A percentile compares a stretch with the other conserved stretches of the same genome.
These are phyloP conservation scores for Cutaneotrichosporon sp. DNA, from an alignment of 1,284 basidiomycete species.

Conservation along the genomic window DNA sequence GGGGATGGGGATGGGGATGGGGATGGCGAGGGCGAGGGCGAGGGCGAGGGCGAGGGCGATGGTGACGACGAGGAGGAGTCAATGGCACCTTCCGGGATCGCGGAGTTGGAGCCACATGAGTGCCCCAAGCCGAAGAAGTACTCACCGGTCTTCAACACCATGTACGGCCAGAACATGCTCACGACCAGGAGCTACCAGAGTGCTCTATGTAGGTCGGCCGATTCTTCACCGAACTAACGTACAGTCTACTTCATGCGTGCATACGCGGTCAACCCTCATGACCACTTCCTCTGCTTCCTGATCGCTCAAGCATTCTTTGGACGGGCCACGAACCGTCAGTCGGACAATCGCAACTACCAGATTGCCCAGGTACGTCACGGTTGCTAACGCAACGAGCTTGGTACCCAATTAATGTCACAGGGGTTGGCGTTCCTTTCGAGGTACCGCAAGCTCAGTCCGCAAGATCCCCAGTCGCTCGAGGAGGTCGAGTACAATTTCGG, in stretches of 20 bases:
- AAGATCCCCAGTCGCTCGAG: constrained; percentile 55
- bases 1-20: constrained; percentile 24
- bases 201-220: constrained; percentile 70
- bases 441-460: constrained; percentile 63
- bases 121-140: constrained; percentile 62
- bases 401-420: constrained; percentile 52
- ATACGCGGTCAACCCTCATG: constrained; percentile 76
- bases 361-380: constrained; percentile 64
- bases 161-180: constrained; percentile 86
- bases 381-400: constrained; percentile 1
- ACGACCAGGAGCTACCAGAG: constrained; percentile 84
- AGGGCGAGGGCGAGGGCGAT: constrained; percentile 24
- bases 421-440: constrained; percentile 76
- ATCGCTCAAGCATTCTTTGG: constrained; percentile 81
- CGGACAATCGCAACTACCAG: constrained; percentile 86
- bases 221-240: background rate
- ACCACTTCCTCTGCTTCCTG: constrained; percentile 79
- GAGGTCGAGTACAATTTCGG: constrained; percentile 93
- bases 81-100: constrained; percentile 1
- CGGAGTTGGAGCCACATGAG: constrained; percentile 17
- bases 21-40: constrained; percentile 19
- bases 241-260: constrained; percentile 84
- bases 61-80: constrained; percentile 23
- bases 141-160: constrained; percentile 70
- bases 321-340: constrained; percentile 86